These are phyloP conservation scores for Calycina herbarum DNA, from an alignment of 2,329 filamentous ascomycete genomes.

Conservation along the genomic window DNA sequence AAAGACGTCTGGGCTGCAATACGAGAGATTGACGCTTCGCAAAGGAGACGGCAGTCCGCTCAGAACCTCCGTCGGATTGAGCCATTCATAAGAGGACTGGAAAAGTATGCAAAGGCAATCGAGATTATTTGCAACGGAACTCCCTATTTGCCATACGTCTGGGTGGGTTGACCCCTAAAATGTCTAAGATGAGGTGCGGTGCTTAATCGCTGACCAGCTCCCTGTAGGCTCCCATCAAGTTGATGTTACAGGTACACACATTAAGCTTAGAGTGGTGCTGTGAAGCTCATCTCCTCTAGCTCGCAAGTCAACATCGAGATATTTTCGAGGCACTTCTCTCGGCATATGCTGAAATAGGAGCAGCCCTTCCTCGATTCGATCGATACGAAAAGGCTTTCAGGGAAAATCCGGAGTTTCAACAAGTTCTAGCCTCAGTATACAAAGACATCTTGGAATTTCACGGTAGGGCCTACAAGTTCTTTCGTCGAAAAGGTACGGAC, in stretches of 20 bases:
- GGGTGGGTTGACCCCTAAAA: slow-evolving; percentile 31
- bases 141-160: slow-evolving; percentile 46
- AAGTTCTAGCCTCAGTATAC: slow-evolving; percentile 46
- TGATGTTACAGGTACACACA: slow-evolving; percentile 16
- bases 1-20: slow-evolving; percentile 41
- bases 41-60: slow-evolving; percentile 41
- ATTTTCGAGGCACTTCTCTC: slow-evolving; percentile 46
- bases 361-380: slow-evolving; percentile 43
- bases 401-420: slow-evolving; percentile 41
- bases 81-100: slow-evolving; percentile 44
- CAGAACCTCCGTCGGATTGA: slow-evolving; percentile 46
- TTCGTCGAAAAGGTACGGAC: slow-evolving; percentile 32
- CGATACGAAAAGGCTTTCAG: slow-evolving; percentile 38
- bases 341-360: slow-evolving; percentile 43
- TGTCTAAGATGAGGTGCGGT: neutral
- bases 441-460: slow-evolving; percentile 50
- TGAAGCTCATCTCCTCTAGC: slow-evolving; percentile 8
- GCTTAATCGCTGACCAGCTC: neutral
- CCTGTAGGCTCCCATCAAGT: slow-evolving; percentile 19
- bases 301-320: slow-evolving; percentile 26
- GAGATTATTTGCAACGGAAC: slow-evolving; percentile 49
- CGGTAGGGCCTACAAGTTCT: slow-evolving; percentile 47
- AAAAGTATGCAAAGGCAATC: slow-evolving; percentile 44
- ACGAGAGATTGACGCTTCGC: slow-evolving; percentile 41
- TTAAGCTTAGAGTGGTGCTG: neutral